Base-by-base conservation (phyloP, 345 rosid genomes). In the Boechera stricta region DNA sequence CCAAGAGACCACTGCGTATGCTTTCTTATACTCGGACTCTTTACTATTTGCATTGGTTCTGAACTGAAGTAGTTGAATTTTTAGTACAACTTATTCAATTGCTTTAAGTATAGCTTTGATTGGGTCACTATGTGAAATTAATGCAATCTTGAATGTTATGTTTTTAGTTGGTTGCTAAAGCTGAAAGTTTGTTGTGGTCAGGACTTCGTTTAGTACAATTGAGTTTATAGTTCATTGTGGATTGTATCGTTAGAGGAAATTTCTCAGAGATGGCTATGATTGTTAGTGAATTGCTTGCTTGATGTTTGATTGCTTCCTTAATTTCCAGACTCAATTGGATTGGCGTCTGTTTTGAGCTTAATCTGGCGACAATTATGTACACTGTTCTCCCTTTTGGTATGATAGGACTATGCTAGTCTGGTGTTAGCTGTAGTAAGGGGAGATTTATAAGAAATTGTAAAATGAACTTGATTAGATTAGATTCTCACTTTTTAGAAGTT, bases 1-100 rank as follows among this genome's bases (percentile, higher is more conserved):
- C 38, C 97, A 93, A 77, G 98, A 91, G 80, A 91, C 98, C 21
- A 91, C 90, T 21, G 95, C 90, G 93, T 88, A 84, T 85, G 94
- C 56, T 0, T 11, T 33, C 45, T 53, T 12, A 0, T 12, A 28
- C n/a, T 41, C n/a, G 35, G 5, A 1, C 4, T 36, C 4, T 47
- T 36, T 16, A 24, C 8, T 2, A 15, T 61, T 57, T 77, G 57
- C 42, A 41, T 31, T 69, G 60, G 10, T 38, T 42, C 2, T 64
- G 2, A 26, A 8, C 6, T 51, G 16, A 41, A 21, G 51, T 63
- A 15, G 64, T 42, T 69, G 67, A 18, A 28, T 63, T 47, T 63
- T n/a, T 8, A 26, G 65, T 52, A 33, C 24, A 70, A 7, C 9
- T 15, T 69, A 15, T 41, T 76, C 64, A 69, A 41, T 62, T 36